Conservation (phyloP, 2,329 filamentous ascomycete genomes). For the Xylaria sp. region DNA sequence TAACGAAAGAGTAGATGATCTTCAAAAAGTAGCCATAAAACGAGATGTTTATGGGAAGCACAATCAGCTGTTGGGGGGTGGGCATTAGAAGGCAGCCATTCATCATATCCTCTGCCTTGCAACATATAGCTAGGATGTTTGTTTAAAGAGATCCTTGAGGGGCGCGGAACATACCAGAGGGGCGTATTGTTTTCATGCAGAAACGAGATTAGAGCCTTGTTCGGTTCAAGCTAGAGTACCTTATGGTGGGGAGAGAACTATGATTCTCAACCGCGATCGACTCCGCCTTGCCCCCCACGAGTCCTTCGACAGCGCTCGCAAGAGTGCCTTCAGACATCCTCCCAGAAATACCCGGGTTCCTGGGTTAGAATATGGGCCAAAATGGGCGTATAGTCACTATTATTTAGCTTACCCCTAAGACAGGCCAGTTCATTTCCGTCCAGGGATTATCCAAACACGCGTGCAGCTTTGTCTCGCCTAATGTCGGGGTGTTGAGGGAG, state of each 20-base stretch:
- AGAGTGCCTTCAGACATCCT: not conserved
- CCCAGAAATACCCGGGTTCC: constrained; percentile 24
- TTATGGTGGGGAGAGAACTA: constrained; percentile 8
- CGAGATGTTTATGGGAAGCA: not conserved
- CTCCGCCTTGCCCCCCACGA: constrained; percentile 23
- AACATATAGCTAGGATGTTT: not conserved
- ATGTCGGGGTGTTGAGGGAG: constrained; percentile 4
- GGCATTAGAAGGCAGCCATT: constrained; percentile 4
- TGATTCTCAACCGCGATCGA: constrained; percentile 26
- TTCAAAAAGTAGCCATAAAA: constrained; percentile 10
- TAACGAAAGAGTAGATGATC: constrained; percentile 23
- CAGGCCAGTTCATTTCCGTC: constrained; percentile 3
- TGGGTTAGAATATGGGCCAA: constrained; percentile 14
- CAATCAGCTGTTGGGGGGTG: not conserved
- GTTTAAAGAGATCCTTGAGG: not conserved
- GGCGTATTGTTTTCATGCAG: not conserved
- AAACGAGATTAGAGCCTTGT: constrained; percentile 7
- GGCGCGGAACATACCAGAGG: not conserved
- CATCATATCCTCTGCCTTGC: not conserved
- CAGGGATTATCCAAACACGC: constrained; percentile 22
- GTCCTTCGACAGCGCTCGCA: not conserved
- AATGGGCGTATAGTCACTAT: constrained; percentile 8
- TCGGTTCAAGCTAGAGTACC: constrained; percentile 3
- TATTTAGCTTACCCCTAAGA: constrained; percentile 10
- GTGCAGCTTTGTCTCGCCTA: constrained; percentile 20